Base-by-base conservation (phyloP, 495 filamentous ascomycete genomes). In the Xylaria curta region DNA sequence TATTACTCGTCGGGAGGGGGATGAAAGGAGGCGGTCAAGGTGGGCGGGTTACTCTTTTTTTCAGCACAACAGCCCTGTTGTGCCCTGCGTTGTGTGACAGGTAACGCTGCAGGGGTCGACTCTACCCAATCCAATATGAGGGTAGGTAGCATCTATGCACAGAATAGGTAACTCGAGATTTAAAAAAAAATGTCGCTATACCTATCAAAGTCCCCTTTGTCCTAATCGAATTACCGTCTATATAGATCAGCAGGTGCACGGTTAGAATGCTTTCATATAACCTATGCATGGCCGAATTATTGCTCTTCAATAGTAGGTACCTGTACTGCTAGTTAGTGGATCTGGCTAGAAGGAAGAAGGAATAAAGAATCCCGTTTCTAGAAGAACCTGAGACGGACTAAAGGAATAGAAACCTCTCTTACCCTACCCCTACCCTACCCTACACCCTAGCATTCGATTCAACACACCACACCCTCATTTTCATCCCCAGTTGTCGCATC, bases 341-440 rank as follows among this genome's bases (percentile, higher is more conserved):
- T 42, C 38, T 31, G 26, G 24, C 53, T 13, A 31, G 53, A 56
- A 24, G 53, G 12, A 56, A 17, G 15, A 56, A 56, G 53, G 53
- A 56, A 56, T 6, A 28, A 31, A 26, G 53, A 60, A 38, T 60
- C 58, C 58, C 24, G 31, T 38, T 60, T 60, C 58, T 38, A 60
- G 58, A 60, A 60, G 58, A 38, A 60, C 58, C 58, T 60, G 58
- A 60, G 58, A 60, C 58, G 19, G 24, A 49, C 46, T 49, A 19
- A 49, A 49, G 46, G 46, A 49, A 49, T 19, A 49, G 46, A 49
- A 56, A 28, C 9, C 10, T 42, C 9, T 13, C 54, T 17, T 0
- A 19, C 1, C 28, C 17, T n/a, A 36, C 28, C 26, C 54, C 56
- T 60, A n/a, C 17, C 28, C 31, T 59, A 17, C 42, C 9, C 42